These are phyloP conservation scores for Ichthyophthirius multifiliis DNA, from an alignment of 169 alveolate species.

Conservation along the genomic window DNA sequence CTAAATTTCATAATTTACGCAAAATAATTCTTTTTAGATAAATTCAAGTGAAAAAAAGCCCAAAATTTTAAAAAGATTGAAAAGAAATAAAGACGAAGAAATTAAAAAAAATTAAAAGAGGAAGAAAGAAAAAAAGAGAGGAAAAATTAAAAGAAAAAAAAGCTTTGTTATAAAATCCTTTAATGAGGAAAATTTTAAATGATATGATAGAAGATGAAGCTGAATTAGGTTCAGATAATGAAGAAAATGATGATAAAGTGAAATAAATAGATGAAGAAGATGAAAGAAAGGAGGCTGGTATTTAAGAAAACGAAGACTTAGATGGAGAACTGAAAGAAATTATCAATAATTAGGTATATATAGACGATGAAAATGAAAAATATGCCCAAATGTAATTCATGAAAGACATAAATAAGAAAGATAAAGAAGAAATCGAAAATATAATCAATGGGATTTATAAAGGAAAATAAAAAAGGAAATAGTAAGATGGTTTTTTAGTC, in stretches of 20 bases:
- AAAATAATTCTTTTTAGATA: too few species aligned
- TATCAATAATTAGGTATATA: background rate
- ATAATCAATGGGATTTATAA: background rate
- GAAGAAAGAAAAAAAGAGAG: background rate
- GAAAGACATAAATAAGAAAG: background rate
- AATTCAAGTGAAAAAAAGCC: background rate
- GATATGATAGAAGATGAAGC: conserved; percentile 9
- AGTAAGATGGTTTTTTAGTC: background rate
- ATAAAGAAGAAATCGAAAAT: conserved; percentile 1
- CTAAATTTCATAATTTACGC: too few species aligned
- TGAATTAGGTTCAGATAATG: conserved; percentile 5
- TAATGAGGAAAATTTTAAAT: background rate
- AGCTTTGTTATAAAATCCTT: background rate
- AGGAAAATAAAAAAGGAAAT: background rate
- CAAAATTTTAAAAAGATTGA: background rate
- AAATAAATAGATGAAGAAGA: background rate
- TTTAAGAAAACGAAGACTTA: background rate
- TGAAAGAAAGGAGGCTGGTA: background rate
- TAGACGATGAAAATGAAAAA: background rate
- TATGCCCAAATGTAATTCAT: background rate
- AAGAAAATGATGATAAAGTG: conserved; percentile 6
- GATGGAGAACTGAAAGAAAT: conserved; percentile 3
- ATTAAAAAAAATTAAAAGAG: background rate
- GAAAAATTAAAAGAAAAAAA: background rate
- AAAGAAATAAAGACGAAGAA: background rate